phyloP scores from a whole-genome alignment of 2,329 filamentous ascomycete species.

The Trichoderma breve region DNA sequence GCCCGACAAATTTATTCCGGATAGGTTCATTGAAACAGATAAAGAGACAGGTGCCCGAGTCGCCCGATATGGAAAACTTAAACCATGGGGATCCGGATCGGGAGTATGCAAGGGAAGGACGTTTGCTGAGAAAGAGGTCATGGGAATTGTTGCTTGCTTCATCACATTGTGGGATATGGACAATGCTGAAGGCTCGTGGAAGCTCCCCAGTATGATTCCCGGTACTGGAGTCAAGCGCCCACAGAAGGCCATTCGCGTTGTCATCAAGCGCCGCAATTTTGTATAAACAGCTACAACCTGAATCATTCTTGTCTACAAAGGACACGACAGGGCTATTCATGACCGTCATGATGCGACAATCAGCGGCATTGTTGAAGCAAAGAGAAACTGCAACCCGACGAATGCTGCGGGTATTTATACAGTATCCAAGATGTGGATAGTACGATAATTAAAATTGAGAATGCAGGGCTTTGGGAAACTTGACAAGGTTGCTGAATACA shows the following conservation, averaged over 20 bases:
- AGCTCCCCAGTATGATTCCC: not conserved
- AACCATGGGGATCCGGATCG: constrained; percentile 26
- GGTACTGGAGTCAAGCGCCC: constrained; percentile 11
- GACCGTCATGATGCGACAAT: not conserved
- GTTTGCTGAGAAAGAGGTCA: constrained; percentile 28
- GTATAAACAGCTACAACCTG: not conserved
- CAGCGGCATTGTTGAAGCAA: not conserved
- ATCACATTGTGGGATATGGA: constrained; percentile 15
- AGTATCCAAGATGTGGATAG: not conserved
- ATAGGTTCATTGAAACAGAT: constrained; percentile 25
- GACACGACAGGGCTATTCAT: not conserved
- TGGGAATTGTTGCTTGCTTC: constrained; percentile 15
- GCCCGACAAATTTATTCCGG: constrained; percentile 24
- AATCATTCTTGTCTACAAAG: not conserved
- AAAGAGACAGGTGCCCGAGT: not conserved
- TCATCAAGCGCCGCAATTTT: not conserved
- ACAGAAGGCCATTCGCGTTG: not conserved
- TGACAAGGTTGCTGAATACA: not conserved
- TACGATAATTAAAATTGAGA: not conserved
- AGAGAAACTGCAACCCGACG: not conserved
- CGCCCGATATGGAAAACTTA: constrained; percentile 26
- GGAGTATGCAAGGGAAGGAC: constrained; percentile 28
- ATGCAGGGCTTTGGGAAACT: not conserved
- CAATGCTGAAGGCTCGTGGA: not conserved
- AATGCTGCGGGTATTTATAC: not conserved